Evolutionary conservation across 345 rosid species (phyloP).

Genomic region (Bruguiera gymnorhiza): DNA sequence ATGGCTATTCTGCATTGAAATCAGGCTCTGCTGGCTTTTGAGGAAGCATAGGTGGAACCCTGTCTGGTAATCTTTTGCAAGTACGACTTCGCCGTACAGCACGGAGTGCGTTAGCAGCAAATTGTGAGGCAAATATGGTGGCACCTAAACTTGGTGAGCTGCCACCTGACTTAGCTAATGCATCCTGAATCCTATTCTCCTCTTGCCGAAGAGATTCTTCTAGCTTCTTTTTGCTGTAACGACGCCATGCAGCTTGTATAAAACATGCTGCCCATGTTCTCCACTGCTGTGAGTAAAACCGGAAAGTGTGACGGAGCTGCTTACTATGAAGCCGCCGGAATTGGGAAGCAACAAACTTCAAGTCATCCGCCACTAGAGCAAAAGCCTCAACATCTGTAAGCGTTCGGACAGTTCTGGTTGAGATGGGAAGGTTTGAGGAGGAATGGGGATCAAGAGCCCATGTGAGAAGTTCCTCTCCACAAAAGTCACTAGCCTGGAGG

Average conservation of each 20-base stretch:
- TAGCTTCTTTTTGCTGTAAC: conserved; percentile 60
- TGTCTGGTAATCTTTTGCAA: conserved; percentile 55
- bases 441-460: conserved; percentile 93
- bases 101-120: conserved; percentile 79
- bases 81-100: conserved; percentile 44
- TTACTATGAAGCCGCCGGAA: conserved; percentile 85
- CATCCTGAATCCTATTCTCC: conserved; percentile 73
- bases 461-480: conserved; percentile 89
- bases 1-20: conserved; percentile 57
- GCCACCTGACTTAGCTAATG: conserved; percentile 59
- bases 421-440: conserved; percentile 74
- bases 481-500: conserved; percentile 81
- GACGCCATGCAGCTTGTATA: conserved; percentile 89
- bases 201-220: conserved; percentile 65
- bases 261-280: conserved; percentile 93
- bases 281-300: conserved; percentile 89
- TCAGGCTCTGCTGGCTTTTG: conserved; percentile 95
- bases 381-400: conserved; percentile 86
- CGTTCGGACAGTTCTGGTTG: conserved; percentile 77
- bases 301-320: conserved; percentile 78
- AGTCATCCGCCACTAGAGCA: conserved; percentile 74
- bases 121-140: conserved; percentile 77
- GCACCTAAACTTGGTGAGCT: conserved; percentile 86
- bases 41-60: conserved; percentile 65
- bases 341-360: conserved; percentile 79